Percentiles rank a stretch among this genome's conserved stretches.
Conservation (phyloP, 2,329 filamentous ascomycete genomes). For the Curvularia sp. region DNA sequence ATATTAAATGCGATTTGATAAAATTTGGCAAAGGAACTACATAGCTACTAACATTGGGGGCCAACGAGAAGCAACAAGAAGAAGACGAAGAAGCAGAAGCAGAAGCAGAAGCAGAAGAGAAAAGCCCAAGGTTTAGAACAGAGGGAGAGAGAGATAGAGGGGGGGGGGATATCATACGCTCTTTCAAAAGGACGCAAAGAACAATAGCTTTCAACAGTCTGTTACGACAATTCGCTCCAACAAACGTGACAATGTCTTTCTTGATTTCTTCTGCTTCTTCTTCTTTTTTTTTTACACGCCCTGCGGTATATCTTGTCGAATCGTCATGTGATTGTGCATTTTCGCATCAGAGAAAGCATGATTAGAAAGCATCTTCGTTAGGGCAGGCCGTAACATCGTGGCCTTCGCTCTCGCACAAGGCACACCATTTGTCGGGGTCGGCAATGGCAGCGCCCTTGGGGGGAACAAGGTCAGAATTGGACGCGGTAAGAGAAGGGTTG, state of each 20-base stretch:
- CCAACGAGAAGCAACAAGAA: not conserved
- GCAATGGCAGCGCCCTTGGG: slow-evolving; percentile 44
- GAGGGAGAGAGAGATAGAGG: not conserved
- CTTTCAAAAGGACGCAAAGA: not conserved
- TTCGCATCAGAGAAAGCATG: not conserved
- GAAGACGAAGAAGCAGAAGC: not conserved
- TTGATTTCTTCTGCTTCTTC: too few relatives aligned
- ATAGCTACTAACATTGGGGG: not conserved
- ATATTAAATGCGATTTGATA: not conserved
- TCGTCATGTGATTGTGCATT: not conserved
- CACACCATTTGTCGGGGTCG: slow-evolving; percentile 93
- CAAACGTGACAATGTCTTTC: not conserved
- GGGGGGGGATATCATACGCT: slow-evolving; percentile 17
- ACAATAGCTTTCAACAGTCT: not conserved
- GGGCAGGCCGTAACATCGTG: slow-evolving; percentile 96
- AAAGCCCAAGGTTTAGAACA: not conserved
- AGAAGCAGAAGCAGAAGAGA: not conserved
- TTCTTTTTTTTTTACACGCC: not conserved
- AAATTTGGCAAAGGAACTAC: not conserved
- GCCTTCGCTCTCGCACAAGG: slow-evolving; percentile 92
- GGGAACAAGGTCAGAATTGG: slow-evolving; percentile 42
- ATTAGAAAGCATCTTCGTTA: slow-evolving; percentile 76
- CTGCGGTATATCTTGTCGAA: not conserved
- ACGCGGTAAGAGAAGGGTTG: slow-evolving; percentile 40
- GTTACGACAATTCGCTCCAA: not conserved